phyloP scores from a whole-genome alignment of 345 rosid genomes.

The Eutrema heterophyllum region DNA sequence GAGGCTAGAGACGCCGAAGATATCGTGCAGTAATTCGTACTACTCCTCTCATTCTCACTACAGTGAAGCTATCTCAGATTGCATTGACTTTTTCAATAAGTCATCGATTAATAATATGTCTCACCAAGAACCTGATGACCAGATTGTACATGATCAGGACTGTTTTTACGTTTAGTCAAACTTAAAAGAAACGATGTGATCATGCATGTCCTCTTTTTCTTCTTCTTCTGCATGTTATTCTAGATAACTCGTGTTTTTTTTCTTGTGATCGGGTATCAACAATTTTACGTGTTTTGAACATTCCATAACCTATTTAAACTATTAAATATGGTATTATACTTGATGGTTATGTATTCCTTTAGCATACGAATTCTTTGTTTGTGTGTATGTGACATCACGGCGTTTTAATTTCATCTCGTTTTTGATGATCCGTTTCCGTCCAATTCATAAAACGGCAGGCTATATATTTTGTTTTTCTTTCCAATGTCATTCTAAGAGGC shows the following conservation, averaged over 20 bases:
- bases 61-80: conserved; percentile 78
- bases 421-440: neutral
- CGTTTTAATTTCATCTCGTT: neutral
- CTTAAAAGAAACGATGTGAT: neutral
- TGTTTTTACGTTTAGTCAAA: conserved; percentile 14
- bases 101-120: conserved; percentile 32
- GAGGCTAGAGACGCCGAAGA: conserved; percentile 70
- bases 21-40: conserved; percentile 69
- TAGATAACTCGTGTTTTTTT: neutral
- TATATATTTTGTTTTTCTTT: neutral
- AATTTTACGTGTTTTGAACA: neutral
- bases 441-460: neutral
- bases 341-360: neutral
- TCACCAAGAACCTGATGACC: conserved; percentile 16
- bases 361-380: neutral
- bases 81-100: conserved; percentile 89
- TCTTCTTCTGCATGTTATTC: neutral
- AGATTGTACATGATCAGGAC: neutral
- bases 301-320: neutral
- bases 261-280: neutral
- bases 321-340: neutral
- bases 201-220: neutral
- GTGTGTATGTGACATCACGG: neutral
- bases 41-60: conserved; percentile 85
- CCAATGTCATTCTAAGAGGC: neutral